Conservation (phyloP, 306 rosid genomes). For the Prunus mume region DNA sequence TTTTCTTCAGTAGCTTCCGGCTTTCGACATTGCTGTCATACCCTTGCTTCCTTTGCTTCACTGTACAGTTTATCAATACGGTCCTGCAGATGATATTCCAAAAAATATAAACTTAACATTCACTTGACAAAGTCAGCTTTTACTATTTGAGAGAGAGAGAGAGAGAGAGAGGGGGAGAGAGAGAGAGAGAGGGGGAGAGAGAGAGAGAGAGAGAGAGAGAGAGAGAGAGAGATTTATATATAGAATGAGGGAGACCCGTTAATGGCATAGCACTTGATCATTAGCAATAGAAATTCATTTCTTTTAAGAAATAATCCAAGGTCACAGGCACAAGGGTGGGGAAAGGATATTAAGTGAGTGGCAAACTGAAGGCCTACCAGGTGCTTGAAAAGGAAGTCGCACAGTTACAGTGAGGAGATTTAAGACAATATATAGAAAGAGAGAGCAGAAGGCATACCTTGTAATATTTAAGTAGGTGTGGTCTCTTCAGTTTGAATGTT, state of each 20-base stretch:
- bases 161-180: too few relatives aligned
- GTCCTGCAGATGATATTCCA: conserved; percentile 45
- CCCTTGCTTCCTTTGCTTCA: conserved; percentile 56
- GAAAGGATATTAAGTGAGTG: not conserved
- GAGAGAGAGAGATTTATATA: too few relatives aligned
- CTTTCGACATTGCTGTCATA: conserved; percentile 19
- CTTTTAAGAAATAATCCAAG: too few relatives aligned
- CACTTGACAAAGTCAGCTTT: not conserved
- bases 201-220: too few relatives aligned
- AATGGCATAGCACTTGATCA: not conserved
- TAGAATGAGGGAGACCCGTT: too few relatives aligned
- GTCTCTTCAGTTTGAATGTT: conserved; percentile 89
- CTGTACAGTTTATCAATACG: conserved; percentile 54
- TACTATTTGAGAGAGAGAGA: not conserved
- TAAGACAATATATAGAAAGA: not conserved
- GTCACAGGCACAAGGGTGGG: too few relatives aligned
- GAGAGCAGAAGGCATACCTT: conserved; percentile 43
- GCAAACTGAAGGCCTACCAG: not conserved
- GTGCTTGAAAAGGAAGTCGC: not conserved
- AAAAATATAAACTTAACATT: not conserved
- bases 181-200: too few relatives aligned
- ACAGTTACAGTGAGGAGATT: not conserved
- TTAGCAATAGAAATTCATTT: too few relatives aligned
- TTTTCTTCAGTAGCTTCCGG: not conserved
- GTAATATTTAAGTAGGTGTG: conserved; percentile 63